Evolutionary conservation across 2,329 filamentous ascomycete species (phyloP).

Genomic region (Penicillium paneum): DNA sequence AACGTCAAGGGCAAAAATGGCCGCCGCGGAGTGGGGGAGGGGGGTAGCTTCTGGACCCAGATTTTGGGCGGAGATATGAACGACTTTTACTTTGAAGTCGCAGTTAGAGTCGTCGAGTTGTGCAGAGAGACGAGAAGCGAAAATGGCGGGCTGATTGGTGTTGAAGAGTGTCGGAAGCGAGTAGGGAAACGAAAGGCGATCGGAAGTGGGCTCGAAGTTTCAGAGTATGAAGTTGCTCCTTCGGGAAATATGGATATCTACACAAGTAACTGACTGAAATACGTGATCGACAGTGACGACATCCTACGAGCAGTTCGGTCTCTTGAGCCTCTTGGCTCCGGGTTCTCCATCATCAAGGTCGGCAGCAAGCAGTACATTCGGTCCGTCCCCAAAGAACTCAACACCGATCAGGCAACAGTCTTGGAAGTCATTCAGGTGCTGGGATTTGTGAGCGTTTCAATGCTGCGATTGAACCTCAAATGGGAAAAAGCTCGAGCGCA

Average conservation of each 20-base stretch:
- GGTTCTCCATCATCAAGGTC: conserved; percentile 79
- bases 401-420: conserved; percentile 87
- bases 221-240: conserved; percentile 57
- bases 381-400: conserved; percentile 90
- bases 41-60: conserved; percentile 83
- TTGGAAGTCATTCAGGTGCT: conserved; percentile 87
- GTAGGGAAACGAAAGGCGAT: conserved; percentile 71
- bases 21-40: conserved; percentile 44
- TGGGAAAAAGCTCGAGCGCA: conserved; percentile 84
- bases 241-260: neutral
- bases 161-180: conserved; percentile 73
- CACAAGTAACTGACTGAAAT: neutral
- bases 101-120: conserved; percentile 90
- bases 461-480: conserved; percentile 79
- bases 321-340: conserved; percentile 79
- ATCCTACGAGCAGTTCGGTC: conserved; percentile 84
- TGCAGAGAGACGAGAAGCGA: conserved; percentile 81
- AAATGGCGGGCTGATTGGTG: conserved; percentile 87
- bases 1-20: conserved; percentile 51
- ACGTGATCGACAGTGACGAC: conserved; percentile 62
- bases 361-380: conserved; percentile 84
- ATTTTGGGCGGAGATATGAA: conserved; percentile 87
- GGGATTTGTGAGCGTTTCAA: conserved; percentile 83
- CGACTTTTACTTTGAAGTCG: conserved; percentile 98
- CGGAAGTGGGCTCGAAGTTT: conserved; percentile 71